Base-by-base conservation (phyloP, 345 rosid species). In the Nasturtium officinale region DNA sequence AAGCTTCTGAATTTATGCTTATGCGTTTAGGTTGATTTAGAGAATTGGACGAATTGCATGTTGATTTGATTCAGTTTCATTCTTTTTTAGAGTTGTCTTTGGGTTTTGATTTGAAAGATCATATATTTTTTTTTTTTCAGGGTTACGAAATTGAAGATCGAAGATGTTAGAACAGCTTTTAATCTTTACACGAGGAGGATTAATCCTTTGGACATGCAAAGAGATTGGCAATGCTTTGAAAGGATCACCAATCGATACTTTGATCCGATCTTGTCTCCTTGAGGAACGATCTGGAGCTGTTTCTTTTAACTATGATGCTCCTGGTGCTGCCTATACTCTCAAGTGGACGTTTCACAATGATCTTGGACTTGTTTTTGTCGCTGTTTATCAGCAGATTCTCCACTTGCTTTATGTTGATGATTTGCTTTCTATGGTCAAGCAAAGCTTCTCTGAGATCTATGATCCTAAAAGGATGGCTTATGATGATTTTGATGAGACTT, bases 341-440 rank as follows among this genome's bases (percentile, higher is more conserved):
- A 91, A 92, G 71, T 92, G 98, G 99, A 89, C 97, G 17, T 95
- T 95, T 75, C 93, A 92, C 77, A 95, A 92, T 7, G 97, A 95
- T 46, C 98, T 95, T 16, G 98, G 98, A 7, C 89, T 95, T 18
- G 99, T 95, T 15, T 95, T 95, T 61, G 98, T 95, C 38, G 99
- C 97, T 4, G 97, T 95, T 16, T 95, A 92, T 82, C 99, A 95
- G 85, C 87, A 90, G 55, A 89, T 95, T 66, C 96, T 95, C 60
- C 93, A 90, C 74, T 77, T 95, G 57, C 78, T 95, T 5, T 95
- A 95, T 71, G 98, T 92, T 66, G 99, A 95, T 62, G 99, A 95
- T 56, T 74, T 95, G 81, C 96, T 92, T 16, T 79, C 87, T 0
- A 72, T 86, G 91, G 88, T 90, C 33, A 92, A 80, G 85, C 87